A percentile compares a stretch with the other conserved stretches of the same genome.
These are phyloP conservation scores for Verticillium albo-atrum DNA, from an alignment of 2,329 filamentous ascomycete species.

Conservation along the genomic window DNA sequence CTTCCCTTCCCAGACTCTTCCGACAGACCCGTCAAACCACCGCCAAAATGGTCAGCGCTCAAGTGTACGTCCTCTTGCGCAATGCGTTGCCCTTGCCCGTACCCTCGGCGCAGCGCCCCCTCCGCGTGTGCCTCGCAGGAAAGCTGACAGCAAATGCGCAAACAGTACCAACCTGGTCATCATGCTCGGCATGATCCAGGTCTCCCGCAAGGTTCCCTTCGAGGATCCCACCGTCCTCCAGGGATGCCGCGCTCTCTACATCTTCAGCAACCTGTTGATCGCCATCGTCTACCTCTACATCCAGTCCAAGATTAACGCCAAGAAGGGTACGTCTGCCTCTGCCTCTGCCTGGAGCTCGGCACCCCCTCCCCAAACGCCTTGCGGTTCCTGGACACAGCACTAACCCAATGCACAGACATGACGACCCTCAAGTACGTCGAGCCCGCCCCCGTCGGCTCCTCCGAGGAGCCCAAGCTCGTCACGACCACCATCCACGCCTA, in stretches of 20 bases:
- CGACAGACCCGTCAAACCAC: background rate
- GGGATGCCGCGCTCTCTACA: conserved; percentile 49
- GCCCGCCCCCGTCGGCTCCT: conserved; percentile 85
- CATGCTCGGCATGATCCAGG: conserved; percentile 98
- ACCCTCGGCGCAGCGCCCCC: background rate
- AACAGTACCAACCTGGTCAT: conserved; percentile 84
- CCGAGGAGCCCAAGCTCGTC: conserved; percentile 92
- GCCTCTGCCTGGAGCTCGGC: conserved; percentile 24
- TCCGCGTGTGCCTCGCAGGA: background rate
- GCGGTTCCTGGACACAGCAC: background rate
- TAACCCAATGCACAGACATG: conserved; percentile 60
- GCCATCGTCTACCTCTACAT: conserved; percentile 80
- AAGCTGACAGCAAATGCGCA: conserved; percentile 17
- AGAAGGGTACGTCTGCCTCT: conserved; percentile 80
- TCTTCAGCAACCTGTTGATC: conserved; percentile 74
- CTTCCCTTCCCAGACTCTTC: background rate
- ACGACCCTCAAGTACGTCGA: conserved; percentile 99
- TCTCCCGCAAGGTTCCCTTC: conserved; percentile 91
- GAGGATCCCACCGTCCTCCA: conserved; percentile 68
- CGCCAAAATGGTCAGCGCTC: conserved; percentile 20
- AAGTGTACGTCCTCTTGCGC: conserved; percentile 16
- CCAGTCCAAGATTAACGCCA: conserved; percentile 82
- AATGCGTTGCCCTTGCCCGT: background rate
- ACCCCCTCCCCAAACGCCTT: background rate
- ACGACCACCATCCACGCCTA: conserved; percentile 97